Conservation (phyloP, 129 eudicot species). For the Saussurea involucrata region DNA sequence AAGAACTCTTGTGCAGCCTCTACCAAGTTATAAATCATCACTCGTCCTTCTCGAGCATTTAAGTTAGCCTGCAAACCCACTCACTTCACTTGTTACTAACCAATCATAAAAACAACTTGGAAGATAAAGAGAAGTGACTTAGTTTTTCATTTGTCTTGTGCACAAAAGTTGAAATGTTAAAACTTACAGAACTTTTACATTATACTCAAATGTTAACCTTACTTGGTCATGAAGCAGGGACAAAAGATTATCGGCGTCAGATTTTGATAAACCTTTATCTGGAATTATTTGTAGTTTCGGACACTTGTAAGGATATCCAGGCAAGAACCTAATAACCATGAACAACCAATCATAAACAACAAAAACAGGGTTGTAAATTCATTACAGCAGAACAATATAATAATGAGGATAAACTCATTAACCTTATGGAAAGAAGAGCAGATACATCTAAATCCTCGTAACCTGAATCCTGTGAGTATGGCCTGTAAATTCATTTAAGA, state of each 20-base stretch:
- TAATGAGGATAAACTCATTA: conserved; percentile 3
- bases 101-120: no score
- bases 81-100: conserved; percentile 9
- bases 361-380: conserved; percentile 17
- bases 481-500: conserved; percentile 47
- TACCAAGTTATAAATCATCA: conserved; percentile 92
- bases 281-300: conserved; percentile 77
- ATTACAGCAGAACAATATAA: conserved; percentile 9
- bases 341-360: conserved; percentile 2
- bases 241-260: conserved; percentile 75
- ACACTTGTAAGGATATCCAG: conserved; percentile 91
- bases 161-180: conserved; percentile 2
- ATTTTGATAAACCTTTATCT: conserved; percentile 75
- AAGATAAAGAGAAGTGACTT: background rate
- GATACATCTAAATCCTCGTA: conserved; percentile 83
- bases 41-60: conserved; percentile 99
- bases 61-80: conserved; percentile 64
- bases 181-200: background rate
- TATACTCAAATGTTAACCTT: conserved; percentile 14
- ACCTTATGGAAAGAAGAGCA: conserved; percentile 86
- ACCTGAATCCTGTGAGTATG: conserved; percentile 86
- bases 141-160: background rate
- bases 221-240: conserved; percentile 89
- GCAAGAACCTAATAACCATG: conserved; percentile 55
- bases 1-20: conserved; percentile 99